These are phyloP conservation scores for Blastobotrys elegans DNA, from an alignment of 1,139 yeast genomes.

Conservation along the genomic window DNA sequence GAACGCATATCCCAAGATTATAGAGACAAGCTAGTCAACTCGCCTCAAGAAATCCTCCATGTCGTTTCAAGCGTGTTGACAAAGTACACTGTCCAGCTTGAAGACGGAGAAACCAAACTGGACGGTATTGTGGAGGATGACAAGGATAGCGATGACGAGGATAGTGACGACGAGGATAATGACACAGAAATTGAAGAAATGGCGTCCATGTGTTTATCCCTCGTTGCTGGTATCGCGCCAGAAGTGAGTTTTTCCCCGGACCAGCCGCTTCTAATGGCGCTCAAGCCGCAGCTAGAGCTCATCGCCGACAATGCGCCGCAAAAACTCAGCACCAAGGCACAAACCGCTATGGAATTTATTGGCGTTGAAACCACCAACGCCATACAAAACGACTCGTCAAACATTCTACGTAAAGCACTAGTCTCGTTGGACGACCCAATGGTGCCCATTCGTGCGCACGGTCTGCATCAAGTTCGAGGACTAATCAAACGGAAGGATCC, in stretches of 20 bases:
- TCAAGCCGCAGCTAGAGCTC: constrained; percentile 32
- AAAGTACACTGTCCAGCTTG: constrained; percentile 23
- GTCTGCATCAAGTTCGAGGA: constrained; percentile 59
- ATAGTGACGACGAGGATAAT: constrained; percentile 24
- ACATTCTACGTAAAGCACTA: constrained; percentile 48
- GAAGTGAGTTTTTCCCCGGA: constrained; percentile 36
- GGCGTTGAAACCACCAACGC: background rate
- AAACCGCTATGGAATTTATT: constrained; percentile 18
- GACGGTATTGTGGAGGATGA: constrained; percentile 11
- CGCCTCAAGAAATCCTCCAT: constrained; percentile 55
- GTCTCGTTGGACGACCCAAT: constrained; percentile 68
- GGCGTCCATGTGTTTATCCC: constrained; percentile 28
- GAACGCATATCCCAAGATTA: constrained; percentile 60
- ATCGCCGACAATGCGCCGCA: constrained; percentile 21
- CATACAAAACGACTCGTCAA: constrained; percentile 2
- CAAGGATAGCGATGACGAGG: constrained; percentile 27
- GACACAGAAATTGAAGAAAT: constrained; percentile 26
- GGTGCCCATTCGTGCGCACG: constrained; percentile 85
- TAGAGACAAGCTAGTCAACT: constrained; percentile 55
- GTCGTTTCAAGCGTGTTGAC: constrained; percentile 49
- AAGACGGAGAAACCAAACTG: constrained; percentile 12
- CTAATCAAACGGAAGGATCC: constrained; percentile 49
- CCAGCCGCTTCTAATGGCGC: constrained; percentile 37
- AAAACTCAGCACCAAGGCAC: constrained; percentile 20
- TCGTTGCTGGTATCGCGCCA: constrained; percentile 27